Conservation (phyloP, 768 basidiomycete species). For the Hericium rajendrae region DNA sequence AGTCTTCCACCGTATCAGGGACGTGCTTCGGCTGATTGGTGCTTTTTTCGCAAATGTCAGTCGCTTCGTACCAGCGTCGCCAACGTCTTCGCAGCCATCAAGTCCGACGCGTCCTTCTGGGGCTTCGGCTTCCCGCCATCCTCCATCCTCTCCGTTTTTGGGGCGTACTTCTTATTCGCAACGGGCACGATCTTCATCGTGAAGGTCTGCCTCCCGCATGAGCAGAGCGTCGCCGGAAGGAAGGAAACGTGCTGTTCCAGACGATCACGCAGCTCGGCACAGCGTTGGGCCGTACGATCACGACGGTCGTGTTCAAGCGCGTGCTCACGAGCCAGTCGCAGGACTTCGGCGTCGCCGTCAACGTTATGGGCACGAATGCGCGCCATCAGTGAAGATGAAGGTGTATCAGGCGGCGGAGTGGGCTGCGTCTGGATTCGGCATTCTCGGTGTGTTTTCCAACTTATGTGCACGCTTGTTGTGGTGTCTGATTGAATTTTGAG, state of each 20-base stretch:
- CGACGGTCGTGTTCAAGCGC: conserved; percentile 60
- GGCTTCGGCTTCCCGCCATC: conserved; percentile 61
- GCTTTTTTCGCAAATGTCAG: conserved; percentile 19
- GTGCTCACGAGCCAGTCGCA: conserved; percentile 28
- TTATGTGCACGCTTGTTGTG: neutral
- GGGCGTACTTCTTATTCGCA: conserved; percentile 70
- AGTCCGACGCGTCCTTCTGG: conserved; percentile 56
- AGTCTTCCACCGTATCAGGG: no score
- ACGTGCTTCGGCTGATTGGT: neutral
- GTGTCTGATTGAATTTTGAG: neutral
- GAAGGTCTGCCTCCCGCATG: conserved; percentile 52
- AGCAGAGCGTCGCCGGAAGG: conserved; percentile 61
- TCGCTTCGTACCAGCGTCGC: conserved; percentile 42
- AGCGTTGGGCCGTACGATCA: conserved; percentile 58
- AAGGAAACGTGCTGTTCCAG: conserved; percentile 48
- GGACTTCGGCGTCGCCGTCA: conserved; percentile 23
- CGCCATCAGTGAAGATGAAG: conserved; percentile 30
- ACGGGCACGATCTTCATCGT: conserved; percentile 72
- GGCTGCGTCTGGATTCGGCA: conserved; percentile 50
- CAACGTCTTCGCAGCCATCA: conserved; percentile 57
- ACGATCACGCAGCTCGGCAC: conserved; percentile 74
- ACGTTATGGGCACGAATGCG: conserved; percentile 21
- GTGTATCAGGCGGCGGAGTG: conserved; percentile 63
- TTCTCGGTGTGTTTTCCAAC: conserved; percentile 36
- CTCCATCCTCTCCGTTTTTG: conserved; percentile 51